A percentile compares a stretch with the other conserved stretches of the same genome.
Evolutionary conservation across 768 basidiomycete species (phyloP).

Genomic region (Steccherinum ochraceum): DNA sequence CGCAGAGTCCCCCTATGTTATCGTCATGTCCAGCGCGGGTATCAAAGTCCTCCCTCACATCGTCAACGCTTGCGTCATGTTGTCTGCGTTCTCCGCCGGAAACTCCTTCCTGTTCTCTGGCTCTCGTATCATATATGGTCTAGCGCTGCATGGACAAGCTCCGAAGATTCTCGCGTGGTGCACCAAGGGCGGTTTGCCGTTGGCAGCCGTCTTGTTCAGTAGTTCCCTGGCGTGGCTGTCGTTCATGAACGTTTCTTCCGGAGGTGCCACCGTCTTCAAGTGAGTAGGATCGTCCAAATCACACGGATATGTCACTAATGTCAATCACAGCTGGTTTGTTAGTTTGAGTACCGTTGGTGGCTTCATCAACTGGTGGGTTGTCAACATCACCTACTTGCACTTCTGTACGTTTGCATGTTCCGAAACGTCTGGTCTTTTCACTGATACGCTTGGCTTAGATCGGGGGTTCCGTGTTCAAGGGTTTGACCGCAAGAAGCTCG

Average conservation of each 20-base stretch:
- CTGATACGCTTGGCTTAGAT: slow-evolving; percentile 28
- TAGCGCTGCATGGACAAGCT: slow-evolving; percentile 33
- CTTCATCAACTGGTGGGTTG: slow-evolving; percentile 61
- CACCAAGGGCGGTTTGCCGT: slow-evolving; percentile 46
- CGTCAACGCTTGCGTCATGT: slow-evolving; percentile 68
- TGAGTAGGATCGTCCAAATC: not conserved
- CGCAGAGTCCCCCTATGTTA: slow-evolving; percentile 79
- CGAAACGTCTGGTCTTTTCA: not conserved
- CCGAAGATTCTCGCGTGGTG: slow-evolving; percentile 39
- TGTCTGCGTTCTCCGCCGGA: slow-evolving; percentile 67
- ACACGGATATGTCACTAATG: not conserved
- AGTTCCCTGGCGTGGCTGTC: slow-evolving; percentile 39
- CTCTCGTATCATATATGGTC: slow-evolving; percentile 35
- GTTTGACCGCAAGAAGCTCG: slow-evolving; percentile 51
- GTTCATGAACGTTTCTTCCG: slow-evolving; percentile 61
- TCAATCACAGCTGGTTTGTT: slow-evolving; percentile 46
- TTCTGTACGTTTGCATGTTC: slow-evolving; percentile 40
- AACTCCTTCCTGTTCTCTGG: slow-evolving; percentile 58
- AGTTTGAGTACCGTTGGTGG: slow-evolving; percentile 62
- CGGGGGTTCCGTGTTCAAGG: slow-evolving; percentile 62
- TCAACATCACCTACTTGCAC: slow-evolving; percentile 67
- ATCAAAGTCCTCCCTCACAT: slow-evolving; percentile 48
- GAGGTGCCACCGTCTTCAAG: slow-evolving; percentile 44
- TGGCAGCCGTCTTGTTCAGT: slow-evolving; percentile 22
- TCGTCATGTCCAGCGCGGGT: slow-evolving; percentile 69